Base-by-base conservation (phyloP, 306 rosid genomes). In the Corylus americana region DNA sequence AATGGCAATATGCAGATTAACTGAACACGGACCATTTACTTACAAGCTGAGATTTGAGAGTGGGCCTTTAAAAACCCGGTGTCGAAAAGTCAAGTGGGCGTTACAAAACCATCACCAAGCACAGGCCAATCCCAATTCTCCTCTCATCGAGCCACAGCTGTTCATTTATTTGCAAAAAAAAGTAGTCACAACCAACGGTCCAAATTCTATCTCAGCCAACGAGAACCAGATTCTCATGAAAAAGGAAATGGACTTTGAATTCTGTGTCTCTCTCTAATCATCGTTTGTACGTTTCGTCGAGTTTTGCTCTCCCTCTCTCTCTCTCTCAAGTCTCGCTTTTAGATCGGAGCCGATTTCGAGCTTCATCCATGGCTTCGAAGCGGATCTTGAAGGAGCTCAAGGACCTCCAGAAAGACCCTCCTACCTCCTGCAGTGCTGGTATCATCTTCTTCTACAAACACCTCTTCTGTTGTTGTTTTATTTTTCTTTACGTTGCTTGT, bases 371-470 rank as follows among this genome's bases (percentile, higher is more conserved):
- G 97, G 97, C 94, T 57, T 93, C 92, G 49, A 93, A 91, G 78
- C 91, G 96, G 86, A 93, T 93, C 83, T 85, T 91, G 83, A 91
- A 93, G 89, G 97, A 93, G 89, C 92, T 92, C 74, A 92, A 92
- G 80, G 93, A 92, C 86, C 91, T 89, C 83, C 96, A 92, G 86
- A 89, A 92, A 86, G 94, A 93, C 72, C 97, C 96, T 48, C 96
- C 94, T 48, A 91, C 97, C 79, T 93, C 97, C 5, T 88, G 96
- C 88, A 93, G 94, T 74, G 94, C 96, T 11, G 97, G 97, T 93
- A 81, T 69, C 20, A 10, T 79, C 59, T 62, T 70, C 67, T 27
- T 77, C 31, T 7, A 70, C 58, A 27, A 66, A 73, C 37, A 53
- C 63, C 42, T 20, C 3, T 51, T 76, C 37, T 29, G 11, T 50